Conservation (phyloP, 306 rosid species). For the Styphnolobium japonicum region DNA sequence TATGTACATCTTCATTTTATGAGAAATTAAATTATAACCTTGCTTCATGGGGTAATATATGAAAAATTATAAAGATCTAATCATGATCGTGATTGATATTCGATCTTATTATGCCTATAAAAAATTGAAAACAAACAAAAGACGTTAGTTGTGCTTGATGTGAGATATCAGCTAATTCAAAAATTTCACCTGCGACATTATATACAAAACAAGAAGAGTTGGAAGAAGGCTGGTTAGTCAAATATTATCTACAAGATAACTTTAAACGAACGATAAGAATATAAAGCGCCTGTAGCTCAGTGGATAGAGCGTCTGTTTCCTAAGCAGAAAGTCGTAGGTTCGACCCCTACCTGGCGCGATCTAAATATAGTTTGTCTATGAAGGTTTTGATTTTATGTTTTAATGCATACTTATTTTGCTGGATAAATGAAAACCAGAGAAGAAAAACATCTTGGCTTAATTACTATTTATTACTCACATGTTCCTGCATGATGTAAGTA, state of each 20-base stretch:
- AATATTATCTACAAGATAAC: too few species aligned
- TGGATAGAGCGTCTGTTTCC: conserved; percentile 82
- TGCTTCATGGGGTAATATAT: neutral
- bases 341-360: conserved; percentile 60
- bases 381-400: neutral
- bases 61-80: neutral
- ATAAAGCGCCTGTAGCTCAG: conserved; percentile 65
- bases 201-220: too few species aligned
- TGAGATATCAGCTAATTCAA: conserved; percentile 7
- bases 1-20: neutral
- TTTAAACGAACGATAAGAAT: too few species aligned
- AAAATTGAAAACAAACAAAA: neutral
- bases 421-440: neutral
- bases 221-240: too few species aligned
- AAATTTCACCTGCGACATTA: neutral
- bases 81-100: neutral
- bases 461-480: neutral
- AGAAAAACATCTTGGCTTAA: neutral
- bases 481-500: neutral
- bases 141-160: neutral
- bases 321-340: conserved; percentile 73
- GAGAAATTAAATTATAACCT: neutral
- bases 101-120: neutral
- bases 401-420: neutral
- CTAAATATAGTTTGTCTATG: too few species aligned